Conservation (phyloP, 805 yeast genomes). For the Metschnikowia baotianmanensis region DNA sequence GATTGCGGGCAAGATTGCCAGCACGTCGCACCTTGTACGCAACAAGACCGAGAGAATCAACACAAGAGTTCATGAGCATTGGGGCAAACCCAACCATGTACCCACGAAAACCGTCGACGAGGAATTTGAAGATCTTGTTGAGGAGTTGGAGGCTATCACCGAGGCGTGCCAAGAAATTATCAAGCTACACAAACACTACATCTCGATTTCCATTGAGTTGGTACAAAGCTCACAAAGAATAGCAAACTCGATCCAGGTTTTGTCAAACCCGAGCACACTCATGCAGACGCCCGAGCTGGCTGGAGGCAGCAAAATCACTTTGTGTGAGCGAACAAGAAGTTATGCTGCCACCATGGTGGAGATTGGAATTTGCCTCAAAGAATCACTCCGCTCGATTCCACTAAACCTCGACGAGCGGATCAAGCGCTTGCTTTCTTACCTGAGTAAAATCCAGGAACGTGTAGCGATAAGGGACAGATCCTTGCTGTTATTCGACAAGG, state of each 20-base stretch:
- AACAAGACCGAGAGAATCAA: constrained; percentile 7
- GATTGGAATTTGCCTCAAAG: constrained; percentile 12
- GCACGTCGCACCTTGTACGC: constrained; percentile 7
- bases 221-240: constrained; percentile 20
- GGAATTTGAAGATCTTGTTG: constrained; percentile 30
- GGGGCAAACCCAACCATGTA: constrained; percentile 6
- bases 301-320: background rate
- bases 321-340: constrained; percentile 22
- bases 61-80: constrained; percentile 10
- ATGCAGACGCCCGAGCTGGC: background rate
- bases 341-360: constrained; percentile 20
- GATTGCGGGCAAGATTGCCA: constrained; percentile 8
- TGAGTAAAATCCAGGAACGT: constrained; percentile 26
- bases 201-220: constrained; percentile 12
- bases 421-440: constrained; percentile 14
- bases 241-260: constrained; percentile 24
- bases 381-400: constrained; percentile 10
- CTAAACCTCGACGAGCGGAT: constrained; percentile 17
- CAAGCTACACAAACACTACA: constrained; percentile 9
- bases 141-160: constrained; percentile 20
- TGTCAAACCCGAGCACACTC: constrained; percentile 10
- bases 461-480: constrained; percentile 31
- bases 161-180: constrained; percentile 12
- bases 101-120: constrained; percentile 33
- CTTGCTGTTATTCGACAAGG: constrained; percentile 38